Conservation (phyloP, 2,329 filamentous ascomycete species). For the Incumbomyces delicatus region DNA sequence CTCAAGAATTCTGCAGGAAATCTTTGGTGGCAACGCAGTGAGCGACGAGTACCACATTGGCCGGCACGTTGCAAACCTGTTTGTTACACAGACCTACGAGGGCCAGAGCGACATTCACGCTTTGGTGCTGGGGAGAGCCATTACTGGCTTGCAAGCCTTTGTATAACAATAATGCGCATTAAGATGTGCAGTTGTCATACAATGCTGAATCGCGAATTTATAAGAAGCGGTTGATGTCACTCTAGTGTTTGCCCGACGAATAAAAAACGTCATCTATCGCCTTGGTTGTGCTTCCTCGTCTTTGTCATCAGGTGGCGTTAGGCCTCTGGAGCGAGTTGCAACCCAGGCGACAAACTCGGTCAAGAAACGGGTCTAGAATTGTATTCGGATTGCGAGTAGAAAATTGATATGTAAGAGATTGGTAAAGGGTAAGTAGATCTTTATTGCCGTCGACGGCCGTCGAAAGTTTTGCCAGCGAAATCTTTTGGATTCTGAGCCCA, state of each 20-base stretch:
- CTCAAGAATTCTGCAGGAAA: constrained; percentile 74
- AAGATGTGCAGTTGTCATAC: background rate
- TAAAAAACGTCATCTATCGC: background rate
- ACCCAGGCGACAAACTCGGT: background rate
- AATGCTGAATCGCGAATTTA: too few relatives aligned
- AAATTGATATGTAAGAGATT: constrained; percentile 2
- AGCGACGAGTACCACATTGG: constrained; percentile 96
- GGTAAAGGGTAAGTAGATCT: background rate
- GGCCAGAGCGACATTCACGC: constrained; percentile 95
- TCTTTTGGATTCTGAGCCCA: background rate
- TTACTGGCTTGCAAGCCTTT: constrained; percentile 72
- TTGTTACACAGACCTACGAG: constrained; percentile 96
- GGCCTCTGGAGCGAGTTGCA: background rate
- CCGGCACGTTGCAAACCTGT: constrained; percentile 88
- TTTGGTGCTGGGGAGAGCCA: constrained; percentile 58
- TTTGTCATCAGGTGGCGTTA: background rate
- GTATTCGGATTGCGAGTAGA: background rate
- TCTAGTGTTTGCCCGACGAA: background rate
- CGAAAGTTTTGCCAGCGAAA: background rate
- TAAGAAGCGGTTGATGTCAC: background rate
- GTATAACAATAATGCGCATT: constrained; percentile 36
- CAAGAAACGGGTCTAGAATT: background rate
- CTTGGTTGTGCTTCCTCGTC: background rate
- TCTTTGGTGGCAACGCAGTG: constrained; percentile 96
- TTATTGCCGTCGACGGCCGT: too few relatives aligned